Evolutionary conservation across 768 basidiomycete species (phyloP).

Genomic region (Mrakia frigida): DNA sequence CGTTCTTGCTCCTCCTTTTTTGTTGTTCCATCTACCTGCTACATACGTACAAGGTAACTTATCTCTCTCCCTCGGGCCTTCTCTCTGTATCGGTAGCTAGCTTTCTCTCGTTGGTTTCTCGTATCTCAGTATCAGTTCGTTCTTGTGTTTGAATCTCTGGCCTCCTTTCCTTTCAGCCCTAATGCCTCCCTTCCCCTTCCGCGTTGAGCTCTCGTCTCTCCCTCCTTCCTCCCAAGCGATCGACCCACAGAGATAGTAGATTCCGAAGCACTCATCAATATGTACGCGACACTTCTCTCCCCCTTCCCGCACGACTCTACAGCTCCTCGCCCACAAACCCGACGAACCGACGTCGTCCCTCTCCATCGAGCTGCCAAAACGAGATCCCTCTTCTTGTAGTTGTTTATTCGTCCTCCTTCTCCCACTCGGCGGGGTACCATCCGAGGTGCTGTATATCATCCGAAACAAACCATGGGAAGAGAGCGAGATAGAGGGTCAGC

Average conservation of each 20-base stretch:
- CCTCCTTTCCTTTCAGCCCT: too few relatives aligned
- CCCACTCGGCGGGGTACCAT: slow-evolving; percentile 19
- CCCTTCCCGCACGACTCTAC: neutral
- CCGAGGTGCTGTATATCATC: neutral
- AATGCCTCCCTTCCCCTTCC: neutral
- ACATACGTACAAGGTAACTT: too few relatives aligned
- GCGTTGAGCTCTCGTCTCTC: neutral
- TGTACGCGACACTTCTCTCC: neutral
- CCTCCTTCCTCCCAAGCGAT: too few relatives aligned
- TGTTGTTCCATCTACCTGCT: too few relatives aligned
- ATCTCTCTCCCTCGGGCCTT: too few relatives aligned
- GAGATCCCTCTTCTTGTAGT: neutral
- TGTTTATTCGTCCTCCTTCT: neutral
- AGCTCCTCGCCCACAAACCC: too few relatives aligned
- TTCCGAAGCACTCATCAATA: neutral
- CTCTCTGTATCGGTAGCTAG: too few relatives aligned
- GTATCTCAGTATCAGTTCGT: too few relatives aligned
- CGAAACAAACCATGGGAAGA: too few relatives aligned
- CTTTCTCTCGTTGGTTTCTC: too few relatives aligned
- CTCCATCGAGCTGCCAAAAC: neutral
- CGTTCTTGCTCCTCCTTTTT: too few relatives aligned
- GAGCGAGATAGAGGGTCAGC: neutral
- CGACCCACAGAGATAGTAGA: neutral
- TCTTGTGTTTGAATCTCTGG: too few relatives aligned
- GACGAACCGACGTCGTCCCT: neutral